These are phyloP conservation scores for Lasiosphaeria hispida DNA, from an alignment of 495 filamentous ascomycete species.

Conservation along the genomic window DNA sequence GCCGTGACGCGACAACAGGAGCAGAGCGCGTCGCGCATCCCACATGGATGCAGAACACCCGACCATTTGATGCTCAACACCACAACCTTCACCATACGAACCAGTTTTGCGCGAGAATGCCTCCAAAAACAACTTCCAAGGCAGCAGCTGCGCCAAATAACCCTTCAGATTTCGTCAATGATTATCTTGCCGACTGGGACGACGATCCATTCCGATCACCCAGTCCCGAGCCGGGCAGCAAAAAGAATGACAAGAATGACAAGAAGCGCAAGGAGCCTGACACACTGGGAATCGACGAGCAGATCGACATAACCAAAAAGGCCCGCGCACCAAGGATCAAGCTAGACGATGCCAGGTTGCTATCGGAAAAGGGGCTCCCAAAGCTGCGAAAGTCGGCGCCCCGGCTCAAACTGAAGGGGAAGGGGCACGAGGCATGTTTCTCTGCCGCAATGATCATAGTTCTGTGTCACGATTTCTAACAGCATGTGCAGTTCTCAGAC, in stretches of 20 bases:
- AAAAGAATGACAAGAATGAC: constrained; percentile 22
- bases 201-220: constrained; percentile 35
- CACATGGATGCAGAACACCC: neutral
- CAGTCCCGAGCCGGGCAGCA: constrained; percentile 30
- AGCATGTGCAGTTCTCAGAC: constrained; percentile 69
- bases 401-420: constrained; percentile 80
- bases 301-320: constrained; percentile 76
- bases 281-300: constrained; percentile 75
- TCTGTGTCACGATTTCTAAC: neutral
- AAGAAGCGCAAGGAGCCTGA: constrained; percentile 37
- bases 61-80: neutral
- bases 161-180: constrained; percentile 15
- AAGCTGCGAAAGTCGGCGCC: constrained; percentile 71
- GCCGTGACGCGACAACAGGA: constrained; percentile 8
- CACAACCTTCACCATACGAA: neutral
- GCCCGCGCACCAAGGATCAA: constrained; percentile 70
- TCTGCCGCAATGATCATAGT: neutral
- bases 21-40: constrained; percentile 13
- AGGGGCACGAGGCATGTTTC: constrained; percentile 79
- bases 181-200: constrained; percentile 30
- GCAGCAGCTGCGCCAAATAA: constrained; percentile 7
- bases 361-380: constrained; percentile 79
- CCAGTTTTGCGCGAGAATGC: constrained; percentile 11
- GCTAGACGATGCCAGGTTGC: constrained; percentile 75
- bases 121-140: constrained; percentile 14